Base-by-base conservation (phyloP, 1,139 yeast species). In the Taphrina communis region DNA sequence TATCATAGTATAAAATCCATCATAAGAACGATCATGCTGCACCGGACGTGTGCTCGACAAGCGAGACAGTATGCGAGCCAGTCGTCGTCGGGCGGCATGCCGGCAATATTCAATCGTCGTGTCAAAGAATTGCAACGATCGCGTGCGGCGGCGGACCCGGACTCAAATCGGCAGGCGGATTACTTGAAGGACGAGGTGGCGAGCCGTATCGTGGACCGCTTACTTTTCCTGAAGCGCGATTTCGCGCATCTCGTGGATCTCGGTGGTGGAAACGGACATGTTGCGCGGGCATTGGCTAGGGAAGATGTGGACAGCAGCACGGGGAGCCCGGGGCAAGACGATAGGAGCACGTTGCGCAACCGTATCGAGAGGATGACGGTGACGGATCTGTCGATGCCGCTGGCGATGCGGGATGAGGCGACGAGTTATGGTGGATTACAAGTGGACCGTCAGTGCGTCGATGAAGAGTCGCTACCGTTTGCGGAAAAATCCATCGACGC, bases 171-270 rank as follows among this genome's bases (percentile, higher is more conserved):
- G 38, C 81, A 84, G 73, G 89, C 85, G n/a, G 96, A 90, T 72
- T 90, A 90, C 75, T 78, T 90, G 50, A 81, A 91, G 65, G 88
- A 88, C 75, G 96, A 89, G 75, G 85, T 89, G 14, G 93, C 95
- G 0, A 75, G 80, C 35, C 84, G 90, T 70, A 87, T 93, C 39
- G 84, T 89, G 39, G 96, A 90, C 74, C 81, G 97, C 71, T 78
- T 90, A 65, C 87, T 92, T 71, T 60, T 73, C 48, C 84, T 90
- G 62, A 87, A 89, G 52, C 80, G 94, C 68, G 83, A 84, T 41
- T 86, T 90, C 73, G 81, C 83, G 19, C 79, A 81, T 42, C 83
- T 88, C 41, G 78, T 90, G 70, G 96, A 90, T 76, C 83, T 88
- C 70, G 97, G 97, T 1, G 82, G 88, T 11, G 87, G 90, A 66